These are phyloP conservation scores for Boechera divaricarpa DNA, from an alignment of 345 rosid species.

Conservation along the genomic window DNA sequence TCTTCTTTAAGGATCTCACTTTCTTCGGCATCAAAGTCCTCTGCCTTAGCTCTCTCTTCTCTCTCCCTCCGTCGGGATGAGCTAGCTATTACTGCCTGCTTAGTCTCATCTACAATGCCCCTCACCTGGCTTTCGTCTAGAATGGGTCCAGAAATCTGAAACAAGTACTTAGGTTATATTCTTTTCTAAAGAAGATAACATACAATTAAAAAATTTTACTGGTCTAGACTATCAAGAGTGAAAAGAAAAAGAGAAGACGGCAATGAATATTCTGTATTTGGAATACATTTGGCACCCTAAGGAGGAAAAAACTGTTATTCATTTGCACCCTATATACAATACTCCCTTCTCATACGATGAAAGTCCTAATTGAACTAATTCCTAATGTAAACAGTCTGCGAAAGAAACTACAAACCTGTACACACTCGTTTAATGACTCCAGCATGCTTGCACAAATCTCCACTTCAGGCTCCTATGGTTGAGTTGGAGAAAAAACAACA, in stretches of 20 bases:
- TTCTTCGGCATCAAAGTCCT: slow-evolving; percentile 78
- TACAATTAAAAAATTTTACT: neutral
- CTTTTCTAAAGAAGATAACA: neutral
- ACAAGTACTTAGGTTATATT: neutral
- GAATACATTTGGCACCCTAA: neutral
- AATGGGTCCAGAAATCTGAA: slow-evolving; percentile 61
- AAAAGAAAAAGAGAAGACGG: neutral
- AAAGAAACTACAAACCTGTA: slow-evolving; percentile 57
- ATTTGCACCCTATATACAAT: neutral
- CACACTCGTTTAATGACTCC: slow-evolving; percentile 71
- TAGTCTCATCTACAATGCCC: slow-evolving; percentile 65
- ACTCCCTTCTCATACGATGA: too few species aligned
- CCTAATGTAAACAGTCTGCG: neutral
- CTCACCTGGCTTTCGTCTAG: slow-evolving; percentile 67
- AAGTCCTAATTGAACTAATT: neutral
- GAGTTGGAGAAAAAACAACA: slow-evolving; percentile 17
- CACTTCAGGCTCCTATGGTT: slow-evolving; percentile 67
- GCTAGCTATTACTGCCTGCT: slow-evolving; percentile 66
- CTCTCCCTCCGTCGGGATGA: slow-evolving; percentile 62
- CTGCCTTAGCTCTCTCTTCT: slow-evolving; percentile 65
- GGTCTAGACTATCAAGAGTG: neutral
- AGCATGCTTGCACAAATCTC: slow-evolving; percentile 75
- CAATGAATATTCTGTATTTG: slow-evolving; percentile 1
- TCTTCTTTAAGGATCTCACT: slow-evolving; percentile 69
- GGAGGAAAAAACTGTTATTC: neutral